Conservation (phyloP, 495 filamentous ascomycete species). For the Symbiotaphrina buchneri region DNA sequence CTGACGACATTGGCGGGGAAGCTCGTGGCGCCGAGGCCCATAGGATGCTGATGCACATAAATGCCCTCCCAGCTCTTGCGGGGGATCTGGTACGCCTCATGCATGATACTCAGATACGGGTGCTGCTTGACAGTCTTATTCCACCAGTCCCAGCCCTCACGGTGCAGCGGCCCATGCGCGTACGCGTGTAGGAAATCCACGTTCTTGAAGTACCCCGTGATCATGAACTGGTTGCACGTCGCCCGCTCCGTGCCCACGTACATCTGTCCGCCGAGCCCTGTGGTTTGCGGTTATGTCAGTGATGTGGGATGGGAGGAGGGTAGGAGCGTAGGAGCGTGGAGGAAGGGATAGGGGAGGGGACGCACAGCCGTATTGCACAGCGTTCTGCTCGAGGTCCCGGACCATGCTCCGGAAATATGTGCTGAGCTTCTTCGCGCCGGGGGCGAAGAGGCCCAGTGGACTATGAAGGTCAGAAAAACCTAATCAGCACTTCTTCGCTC, state of each 20-base stretch:
- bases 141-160: conserved; percentile 24
- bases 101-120: conserved; percentile 21
- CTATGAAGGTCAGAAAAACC: no score
- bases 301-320: no score
- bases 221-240: conserved; percentile 15
- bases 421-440: conserved; percentile 10
- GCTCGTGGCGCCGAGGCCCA: background rate
- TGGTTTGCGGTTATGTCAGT: no score
- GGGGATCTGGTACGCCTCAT: conserved; percentile 19
- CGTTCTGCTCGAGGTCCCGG: conserved; percentile 6
- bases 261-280: conserved; percentile 7
- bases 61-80: background rate
- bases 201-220: conserved; percentile 22
- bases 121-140: conserved; percentile 11
- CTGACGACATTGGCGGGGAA: background rate
- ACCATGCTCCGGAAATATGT: conserved; percentile 12
- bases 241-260: conserved; percentile 8
- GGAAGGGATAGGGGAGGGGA: background rate
- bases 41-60: background rate
- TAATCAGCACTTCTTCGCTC: no score
- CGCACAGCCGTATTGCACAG: conserved; percentile 13
- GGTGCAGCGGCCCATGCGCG: conserved; percentile 22
- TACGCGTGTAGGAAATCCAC: conserved; percentile 24
- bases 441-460: conserved; percentile 12
- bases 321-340: background rate